Conservation (phyloP, 73 alveolate genomes). For the Symbiodinium natans region DNA sequence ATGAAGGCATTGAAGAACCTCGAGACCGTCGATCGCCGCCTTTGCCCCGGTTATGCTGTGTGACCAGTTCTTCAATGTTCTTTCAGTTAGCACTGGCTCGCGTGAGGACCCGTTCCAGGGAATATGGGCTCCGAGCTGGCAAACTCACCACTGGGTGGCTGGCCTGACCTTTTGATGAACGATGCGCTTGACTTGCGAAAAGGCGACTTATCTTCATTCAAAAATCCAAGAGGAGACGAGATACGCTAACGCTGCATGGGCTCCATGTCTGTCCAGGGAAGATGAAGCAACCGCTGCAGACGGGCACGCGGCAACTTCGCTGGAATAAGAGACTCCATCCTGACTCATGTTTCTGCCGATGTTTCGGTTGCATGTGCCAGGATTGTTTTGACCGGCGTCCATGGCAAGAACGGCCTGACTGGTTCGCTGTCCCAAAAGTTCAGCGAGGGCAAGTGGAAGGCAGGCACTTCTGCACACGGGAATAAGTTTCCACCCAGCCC, state of each 20-base stretch:
- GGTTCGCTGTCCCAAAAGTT: slow-evolving; percentile 35
- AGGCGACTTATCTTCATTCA: neutral
- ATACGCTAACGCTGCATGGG: no score
- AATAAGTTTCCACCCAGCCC: no score
- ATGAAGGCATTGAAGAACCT: neutral
- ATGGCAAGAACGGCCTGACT: slow-evolving; percentile 73
- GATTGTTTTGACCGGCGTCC: slow-evolving; percentile 62
- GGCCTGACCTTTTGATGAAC: slow-evolving; percentile 27
- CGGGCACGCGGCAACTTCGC: neutral
- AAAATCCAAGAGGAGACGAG: neutral
- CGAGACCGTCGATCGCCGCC: slow-evolving; percentile 1
- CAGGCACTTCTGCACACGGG: neutral
- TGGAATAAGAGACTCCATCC: neutral
- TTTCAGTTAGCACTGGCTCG: no score
- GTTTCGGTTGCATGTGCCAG: neutral
- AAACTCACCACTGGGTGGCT: slow-evolving; percentile 76
- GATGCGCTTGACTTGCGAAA: neutral
- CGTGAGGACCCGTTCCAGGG: slow-evolving; percentile 56
- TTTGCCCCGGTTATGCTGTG: neutral
- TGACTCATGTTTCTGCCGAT: neutral
- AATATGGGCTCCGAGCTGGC: neutral
- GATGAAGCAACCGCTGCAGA: slow-evolving; percentile 7
- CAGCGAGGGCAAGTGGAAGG: slow-evolving; percentile 78
- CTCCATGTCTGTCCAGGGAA: slow-evolving; percentile 24
- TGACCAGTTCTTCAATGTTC: no score